phyloP scores from a whole-genome alignment of 768 basidiomycete genomes.

The Clitopilus passeckerianus region DNA sequence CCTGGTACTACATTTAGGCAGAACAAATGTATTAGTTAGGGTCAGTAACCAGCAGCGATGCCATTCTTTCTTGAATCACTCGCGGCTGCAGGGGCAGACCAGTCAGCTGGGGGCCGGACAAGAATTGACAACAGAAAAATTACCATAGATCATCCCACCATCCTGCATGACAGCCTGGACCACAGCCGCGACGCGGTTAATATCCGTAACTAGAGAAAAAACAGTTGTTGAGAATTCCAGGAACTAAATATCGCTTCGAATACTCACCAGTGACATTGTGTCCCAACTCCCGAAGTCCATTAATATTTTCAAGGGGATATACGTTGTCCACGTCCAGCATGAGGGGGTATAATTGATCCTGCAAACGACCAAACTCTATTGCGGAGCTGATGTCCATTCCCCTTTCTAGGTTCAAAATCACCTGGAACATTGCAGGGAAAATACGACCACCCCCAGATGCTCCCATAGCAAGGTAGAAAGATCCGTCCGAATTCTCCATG shows the following conservation, averaged over 20 bases:
- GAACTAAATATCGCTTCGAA: neutral
- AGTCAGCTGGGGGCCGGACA: slow-evolving; percentile 4
- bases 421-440: slow-evolving; percentile 75
- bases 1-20: neutral
- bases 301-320: slow-evolving; percentile 52
- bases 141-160: slow-evolving; percentile 59
- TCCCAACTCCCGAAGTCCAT: slow-evolving; percentile 51
- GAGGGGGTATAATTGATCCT: slow-evolving; percentile 80
- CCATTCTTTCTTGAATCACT: slow-evolving; percentile 93
- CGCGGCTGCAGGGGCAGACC: slow-evolving; percentile 45
- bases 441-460: slow-evolving; percentile 89
- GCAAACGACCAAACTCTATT: slow-evolving; percentile 80
- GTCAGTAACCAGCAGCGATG: slow-evolving; percentile 80
- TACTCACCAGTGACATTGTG: slow-evolving; percentile 66
- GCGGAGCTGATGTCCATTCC: slow-evolving; percentile 76
- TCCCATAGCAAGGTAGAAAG: slow-evolving; percentile 70
- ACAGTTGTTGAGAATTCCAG: neutral
- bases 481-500: slow-evolving; percentile 69
- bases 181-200: slow-evolving; percentile 70
- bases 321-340: slow-evolving; percentile 55
- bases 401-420: slow-evolving; percentile 75
- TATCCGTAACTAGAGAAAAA: slow-evolving; percentile 44
- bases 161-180: slow-evolving; percentile 44
- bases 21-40: neutral
- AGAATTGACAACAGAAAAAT: slow-evolving; percentile 15